These are phyloP conservation scores for Platismatia glauca DNA, from an alignment of 495 filamentous ascomycete species.

Conservation along the genomic window DNA sequence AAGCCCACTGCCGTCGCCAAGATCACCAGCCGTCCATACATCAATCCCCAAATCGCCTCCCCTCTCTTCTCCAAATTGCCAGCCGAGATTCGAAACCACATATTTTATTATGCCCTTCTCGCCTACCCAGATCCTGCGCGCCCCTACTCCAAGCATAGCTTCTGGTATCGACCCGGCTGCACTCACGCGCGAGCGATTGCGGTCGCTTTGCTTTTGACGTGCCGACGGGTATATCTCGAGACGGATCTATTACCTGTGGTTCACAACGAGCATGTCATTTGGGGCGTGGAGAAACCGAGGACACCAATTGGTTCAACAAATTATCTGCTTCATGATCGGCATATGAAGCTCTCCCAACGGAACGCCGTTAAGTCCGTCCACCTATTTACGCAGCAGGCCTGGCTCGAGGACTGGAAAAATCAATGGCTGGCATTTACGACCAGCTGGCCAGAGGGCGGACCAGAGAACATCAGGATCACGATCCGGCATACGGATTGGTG, in stretches of 20 bases:
- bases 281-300: conserved; percentile 10
- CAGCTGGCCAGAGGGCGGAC: conserved; percentile 4
- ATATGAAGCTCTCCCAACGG: conserved; percentile 7
- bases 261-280: conserved; percentile 27
- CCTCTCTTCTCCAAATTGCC: conserved; percentile 29
- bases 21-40: conserved; percentile 3
- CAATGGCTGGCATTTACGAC: conserved; percentile 12
- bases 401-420: conserved; percentile 21
- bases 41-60: conserved; percentile 21
- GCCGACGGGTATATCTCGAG: conserved; percentile 28
- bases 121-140: conserved; percentile 21
- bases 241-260: conserved; percentile 23
- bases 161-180: conserved; percentile 27
- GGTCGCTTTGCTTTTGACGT: conserved; percentile 24
- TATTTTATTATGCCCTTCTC: conserved; percentile 27
- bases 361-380: conserved; percentile 19
- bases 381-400: conserved; percentile 26
- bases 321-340: conserved; percentile 6
- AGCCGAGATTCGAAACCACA: conserved; percentile 25
- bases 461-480: conserved; percentile 20
- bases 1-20: conserved; percentile 9
- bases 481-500: conserved; percentile 33
- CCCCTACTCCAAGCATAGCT: conserved; percentile 21
- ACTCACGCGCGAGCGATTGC: conserved; percentile 21
- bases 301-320: not conserved